These are phyloP conservation scores for Knufia petricola DNA, from an alignment of 2,329 filamentous ascomycete genomes.

Conservation along the genomic window DNA sequence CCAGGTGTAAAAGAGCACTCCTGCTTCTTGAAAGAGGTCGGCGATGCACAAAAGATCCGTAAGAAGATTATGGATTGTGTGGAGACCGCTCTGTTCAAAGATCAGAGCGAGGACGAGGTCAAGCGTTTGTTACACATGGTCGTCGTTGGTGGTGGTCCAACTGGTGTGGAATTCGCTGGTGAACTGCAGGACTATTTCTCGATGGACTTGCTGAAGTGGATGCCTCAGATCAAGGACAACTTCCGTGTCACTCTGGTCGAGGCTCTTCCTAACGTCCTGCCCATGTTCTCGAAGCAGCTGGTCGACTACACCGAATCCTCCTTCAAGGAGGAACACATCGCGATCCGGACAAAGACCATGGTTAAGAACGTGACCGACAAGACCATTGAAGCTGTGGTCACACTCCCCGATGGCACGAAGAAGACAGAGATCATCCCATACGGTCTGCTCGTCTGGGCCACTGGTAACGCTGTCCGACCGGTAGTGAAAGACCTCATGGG, in stretches of 20 bases:
- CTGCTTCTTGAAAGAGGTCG: slow-evolving; percentile 97
- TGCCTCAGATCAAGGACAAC: slow-evolving; percentile 86
- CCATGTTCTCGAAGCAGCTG: slow-evolving; percentile 97
- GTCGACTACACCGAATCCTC: slow-evolving; percentile 99
- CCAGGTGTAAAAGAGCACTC: slow-evolving; percentile 90
- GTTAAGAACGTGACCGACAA: slow-evolving; percentile 95
- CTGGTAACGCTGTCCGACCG: slow-evolving; percentile 84
- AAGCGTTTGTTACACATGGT: slow-evolving; percentile 98
- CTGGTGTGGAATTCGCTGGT: slow-evolving; percentile 95
- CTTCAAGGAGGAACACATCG: slow-evolving; percentile 96
- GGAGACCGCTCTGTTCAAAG: slow-evolving; percentile 97
- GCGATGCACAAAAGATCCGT: slow-evolving; percentile 88
- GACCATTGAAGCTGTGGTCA: slow-evolving; percentile 81
- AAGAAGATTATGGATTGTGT: slow-evolving; percentile 99
- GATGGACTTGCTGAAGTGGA: slow-evolving; percentile 94
- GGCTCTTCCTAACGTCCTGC: slow-evolving; percentile 89
- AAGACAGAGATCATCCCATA: slow-evolving; percentile 74
- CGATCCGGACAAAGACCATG: slow-evolving; percentile 97
- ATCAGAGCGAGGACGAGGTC: slow-evolving; percentile 76
- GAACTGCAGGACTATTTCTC: slow-evolving; percentile 99
- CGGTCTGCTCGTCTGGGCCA: slow-evolving; percentile 95
- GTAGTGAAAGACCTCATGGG: slow-evolving; percentile 84
- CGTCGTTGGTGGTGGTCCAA: slow-evolving; percentile 84
- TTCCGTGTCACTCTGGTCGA: slow-evolving; percentile 98
- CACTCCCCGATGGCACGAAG: slow-evolving; percentile 75